Percentiles rank a stretch among this genome's conserved stretches.
phyloP scores from a whole-genome alignment of 129 eudicot species.

The Sambucus nigra region DNA sequence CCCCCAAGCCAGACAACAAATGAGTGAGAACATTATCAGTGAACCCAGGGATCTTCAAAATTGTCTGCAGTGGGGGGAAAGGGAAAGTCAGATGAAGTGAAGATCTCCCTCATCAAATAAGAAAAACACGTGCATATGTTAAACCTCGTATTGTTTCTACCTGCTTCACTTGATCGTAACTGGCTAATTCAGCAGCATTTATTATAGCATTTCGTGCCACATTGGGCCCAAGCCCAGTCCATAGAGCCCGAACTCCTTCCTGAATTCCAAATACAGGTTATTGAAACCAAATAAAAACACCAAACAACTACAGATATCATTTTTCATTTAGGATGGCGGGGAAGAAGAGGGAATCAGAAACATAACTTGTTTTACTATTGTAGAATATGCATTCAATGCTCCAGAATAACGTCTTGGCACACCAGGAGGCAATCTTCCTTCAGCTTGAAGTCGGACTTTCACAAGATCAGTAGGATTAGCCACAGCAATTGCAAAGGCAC shows the following conservation, averaged over 20 bases:
- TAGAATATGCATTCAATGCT: conserved; percentile 72
- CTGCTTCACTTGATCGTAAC: conserved; percentile 97
- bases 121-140: not conserved
- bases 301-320: not conserved
- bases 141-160: conserved; percentile 15
- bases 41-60: conserved; percentile 85
- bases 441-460: conserved; percentile 81
- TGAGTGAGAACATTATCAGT: conserved; percentile 79
- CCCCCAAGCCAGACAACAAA: conserved; percentile 80
- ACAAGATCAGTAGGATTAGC: conserved; percentile 90
- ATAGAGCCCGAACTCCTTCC: conserved; percentile 79
- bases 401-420: conserved; percentile 82
- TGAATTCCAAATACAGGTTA: conserved; percentile 13
- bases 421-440: conserved; percentile 71
- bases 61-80: conserved; percentile 44
- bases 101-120: not conserved
- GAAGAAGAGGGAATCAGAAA: conserved; percentile 7
- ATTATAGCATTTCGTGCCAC: conserved; percentile 86
- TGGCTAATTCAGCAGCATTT: conserved; percentile 94
- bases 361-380: conserved; percentile 62
- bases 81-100: conserved; percentile 5
- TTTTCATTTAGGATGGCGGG: not conserved
- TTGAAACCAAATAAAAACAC: not conserved
- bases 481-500: conserved; percentile 58
- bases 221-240: conserved; percentile 96